A percentile compares a stretch with the other conserved stretches of the same genome.
phyloP scores from a whole-genome alignment of 2,329 filamentous ascomycete genomes.

The Trichophyton verrucosum region DNA sequence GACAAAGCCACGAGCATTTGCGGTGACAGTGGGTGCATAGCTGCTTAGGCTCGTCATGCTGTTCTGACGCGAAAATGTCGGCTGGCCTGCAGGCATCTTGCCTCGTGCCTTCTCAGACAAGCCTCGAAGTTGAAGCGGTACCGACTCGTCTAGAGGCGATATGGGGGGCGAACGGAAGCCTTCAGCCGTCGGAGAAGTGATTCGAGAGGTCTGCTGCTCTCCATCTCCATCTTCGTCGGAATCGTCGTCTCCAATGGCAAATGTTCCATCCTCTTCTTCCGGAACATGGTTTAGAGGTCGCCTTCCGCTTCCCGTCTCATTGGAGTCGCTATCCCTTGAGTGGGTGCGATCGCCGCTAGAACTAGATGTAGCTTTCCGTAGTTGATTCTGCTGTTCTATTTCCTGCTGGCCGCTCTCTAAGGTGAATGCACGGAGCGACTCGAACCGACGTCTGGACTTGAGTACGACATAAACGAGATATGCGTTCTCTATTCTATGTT shows the following conservation, averaged over 20 bases:
- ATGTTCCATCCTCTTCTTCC: constrained; percentile 60
- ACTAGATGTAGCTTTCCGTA: constrained; percentile 48
- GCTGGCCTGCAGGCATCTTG: constrained; percentile 77
- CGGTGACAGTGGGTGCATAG: constrained; percentile 45
- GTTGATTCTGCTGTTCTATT: constrained; percentile 64
- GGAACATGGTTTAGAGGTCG: constrained; percentile 55
- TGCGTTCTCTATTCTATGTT: constrained; percentile 52
- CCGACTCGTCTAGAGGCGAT: constrained; percentile 59
- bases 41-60: constrained; percentile 69
- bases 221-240: constrained; percentile 53
- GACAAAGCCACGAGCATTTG: constrained; percentile 50
- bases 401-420: constrained; percentile 86
- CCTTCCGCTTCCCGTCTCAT: constrained; percentile 38
- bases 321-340: constrained; percentile 30
- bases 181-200: constrained; percentile 44
- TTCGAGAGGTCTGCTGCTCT: constrained; percentile 45
- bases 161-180: constrained; percentile 55
- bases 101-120: constrained; percentile 97
- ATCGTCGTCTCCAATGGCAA: constrained; percentile 72
- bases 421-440: constrained; percentile 74
- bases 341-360: constrained; percentile 24
- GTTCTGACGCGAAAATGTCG: constrained; percentile 80
- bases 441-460: constrained; percentile 68
- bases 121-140: constrained; percentile 69
- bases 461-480: constrained; percentile 69